Evolutionary conservation across 2,329 filamentous ascomycete genomes (phyloP).

Genomic region (Aureobasidium sp.): DNA sequence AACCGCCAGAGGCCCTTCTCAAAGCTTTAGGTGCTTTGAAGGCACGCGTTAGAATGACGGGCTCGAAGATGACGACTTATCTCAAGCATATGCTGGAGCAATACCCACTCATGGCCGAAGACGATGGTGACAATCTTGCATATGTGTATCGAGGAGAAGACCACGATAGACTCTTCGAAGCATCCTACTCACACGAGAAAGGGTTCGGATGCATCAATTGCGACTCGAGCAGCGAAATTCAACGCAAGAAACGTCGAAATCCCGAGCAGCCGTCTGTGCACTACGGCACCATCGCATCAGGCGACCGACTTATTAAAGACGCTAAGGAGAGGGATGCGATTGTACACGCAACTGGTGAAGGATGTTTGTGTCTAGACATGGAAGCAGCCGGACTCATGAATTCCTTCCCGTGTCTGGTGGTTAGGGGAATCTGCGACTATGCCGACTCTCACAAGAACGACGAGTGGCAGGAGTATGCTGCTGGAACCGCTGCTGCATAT

Average conservation of each 20-base stretch:
- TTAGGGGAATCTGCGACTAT: slow-evolving; percentile 32
- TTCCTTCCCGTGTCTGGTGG: slow-evolving; percentile 28
- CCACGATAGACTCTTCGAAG: not conserved
- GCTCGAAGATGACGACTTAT: not conserved
- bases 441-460: slow-evolving; percentile 31
- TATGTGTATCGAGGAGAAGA: not conserved
- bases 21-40: not conserved
- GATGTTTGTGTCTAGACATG: slow-evolving; percentile 24
- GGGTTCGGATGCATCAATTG: not conserved
- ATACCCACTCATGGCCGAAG: not conserved
- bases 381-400: slow-evolving; percentile 24
- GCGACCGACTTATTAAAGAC: slow-evolving; percentile 31
- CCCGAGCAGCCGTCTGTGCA: slow-evolving; percentile 32
- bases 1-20: not conserved
- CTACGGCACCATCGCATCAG: slow-evolving; percentile 45
- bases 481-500: slow-evolving; percentile 27
- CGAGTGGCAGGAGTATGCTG: slow-evolving; percentile 29
- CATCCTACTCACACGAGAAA: not conserved
- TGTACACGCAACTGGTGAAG: slow-evolving; percentile 19
- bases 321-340: slow-evolving; percentile 5
- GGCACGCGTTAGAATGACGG: not conserved
- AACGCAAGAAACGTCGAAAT: not conserved
- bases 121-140: not conserved
- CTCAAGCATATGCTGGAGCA: not conserved
- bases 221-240: not conserved